phyloP scores from a whole-genome alignment of 2,329 filamentous ascomycete genomes.

The Davidsoniella neocaledoniae region DNA sequence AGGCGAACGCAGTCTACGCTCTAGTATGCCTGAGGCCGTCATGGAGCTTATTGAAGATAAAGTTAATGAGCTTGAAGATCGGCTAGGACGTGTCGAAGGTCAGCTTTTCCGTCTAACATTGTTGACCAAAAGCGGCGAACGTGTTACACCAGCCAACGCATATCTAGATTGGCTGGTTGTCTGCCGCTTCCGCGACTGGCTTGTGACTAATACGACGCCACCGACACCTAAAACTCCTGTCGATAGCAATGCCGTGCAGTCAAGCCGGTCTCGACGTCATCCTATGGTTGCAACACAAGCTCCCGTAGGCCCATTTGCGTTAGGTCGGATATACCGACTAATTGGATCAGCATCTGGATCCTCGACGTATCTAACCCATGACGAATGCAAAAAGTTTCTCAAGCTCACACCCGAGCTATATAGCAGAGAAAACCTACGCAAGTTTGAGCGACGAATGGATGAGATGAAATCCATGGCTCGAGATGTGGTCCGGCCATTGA shows the following conservation, averaged over 20 bases:
- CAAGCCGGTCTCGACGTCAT: conserved; percentile 1
- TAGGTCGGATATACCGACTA: conserved; percentile 58
- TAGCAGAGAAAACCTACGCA: conserved; percentile 65
- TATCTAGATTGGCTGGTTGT: conserved; percentile 85
- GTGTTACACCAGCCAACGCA: conserved; percentile 60
- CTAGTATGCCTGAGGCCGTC: conserved; percentile 55
- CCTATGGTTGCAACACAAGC: conserved; percentile 13
- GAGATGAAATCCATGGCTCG: conserved; percentile 74
- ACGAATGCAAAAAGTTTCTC: conserved; percentile 81
- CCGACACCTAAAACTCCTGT: conserved; percentile 24
- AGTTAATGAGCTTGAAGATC: conserved; percentile 76
- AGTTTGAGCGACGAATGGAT: conserved; percentile 75
- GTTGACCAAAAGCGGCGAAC: conserved; percentile 63
- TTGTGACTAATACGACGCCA: conserved; percentile 75
- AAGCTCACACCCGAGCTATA: conserved; percentile 72
- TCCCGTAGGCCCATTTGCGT: conserved; percentile 31
- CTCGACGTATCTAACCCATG: conserved; percentile 56
- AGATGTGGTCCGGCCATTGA: conserved; percentile 69
- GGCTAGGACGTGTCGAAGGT: conserved; percentile 62
- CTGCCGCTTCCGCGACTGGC: conserved; percentile 78
- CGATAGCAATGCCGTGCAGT: not conserved
- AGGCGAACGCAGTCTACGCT: conserved; percentile 59
- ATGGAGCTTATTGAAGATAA: conserved; percentile 90
- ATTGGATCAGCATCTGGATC: conserved; percentile 45
- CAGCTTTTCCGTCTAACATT: conserved; percentile 69